These are phyloP conservation scores for Entamoeba moshkovskii DNA, from an alignment of 208 protist species.

Conservation along the genomic window DNA sequence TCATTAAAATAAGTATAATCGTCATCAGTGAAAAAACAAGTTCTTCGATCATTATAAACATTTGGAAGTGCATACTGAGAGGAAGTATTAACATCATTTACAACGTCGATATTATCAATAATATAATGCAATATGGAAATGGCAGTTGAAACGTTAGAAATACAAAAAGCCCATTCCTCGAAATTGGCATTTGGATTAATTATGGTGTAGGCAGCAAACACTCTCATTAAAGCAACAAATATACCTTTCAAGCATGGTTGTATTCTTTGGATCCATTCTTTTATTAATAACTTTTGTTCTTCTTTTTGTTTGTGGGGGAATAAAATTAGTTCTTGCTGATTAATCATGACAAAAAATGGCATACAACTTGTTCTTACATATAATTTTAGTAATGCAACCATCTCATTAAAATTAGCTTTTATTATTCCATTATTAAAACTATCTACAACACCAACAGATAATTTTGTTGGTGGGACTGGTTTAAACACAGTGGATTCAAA, in stretches of 20 bases:
- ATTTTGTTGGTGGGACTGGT: not conserved
- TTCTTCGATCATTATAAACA: not conserved
- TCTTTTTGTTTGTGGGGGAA: not conserved
- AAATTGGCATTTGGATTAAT: not conserved
- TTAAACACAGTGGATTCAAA: not conserved
- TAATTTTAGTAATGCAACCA: not conserved
- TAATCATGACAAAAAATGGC: not conserved
- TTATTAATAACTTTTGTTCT: not conserved
- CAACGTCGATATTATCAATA: not conserved
- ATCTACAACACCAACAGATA: not conserved
- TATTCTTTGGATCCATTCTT: not conserved
- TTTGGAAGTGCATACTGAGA: not conserved
- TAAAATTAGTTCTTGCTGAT: not conserved
- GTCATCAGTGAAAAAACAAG: not conserved
- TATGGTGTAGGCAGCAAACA: not conserved
- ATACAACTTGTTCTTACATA: not conserved
- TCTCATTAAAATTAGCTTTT: not conserved
- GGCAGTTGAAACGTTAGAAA: not conserved
- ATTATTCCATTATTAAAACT: not conserved
- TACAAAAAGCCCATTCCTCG: not conserved
- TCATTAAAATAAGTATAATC: not conserved
- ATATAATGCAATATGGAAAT: not conserved
- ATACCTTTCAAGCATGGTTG: not conserved
- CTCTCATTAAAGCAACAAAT: not conserved
- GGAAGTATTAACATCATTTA: not conserved